phyloP scores from a whole-genome alignment of 2,329 filamentous ascomycete genomes.

The Rhynchosporium secalis region DNA sequence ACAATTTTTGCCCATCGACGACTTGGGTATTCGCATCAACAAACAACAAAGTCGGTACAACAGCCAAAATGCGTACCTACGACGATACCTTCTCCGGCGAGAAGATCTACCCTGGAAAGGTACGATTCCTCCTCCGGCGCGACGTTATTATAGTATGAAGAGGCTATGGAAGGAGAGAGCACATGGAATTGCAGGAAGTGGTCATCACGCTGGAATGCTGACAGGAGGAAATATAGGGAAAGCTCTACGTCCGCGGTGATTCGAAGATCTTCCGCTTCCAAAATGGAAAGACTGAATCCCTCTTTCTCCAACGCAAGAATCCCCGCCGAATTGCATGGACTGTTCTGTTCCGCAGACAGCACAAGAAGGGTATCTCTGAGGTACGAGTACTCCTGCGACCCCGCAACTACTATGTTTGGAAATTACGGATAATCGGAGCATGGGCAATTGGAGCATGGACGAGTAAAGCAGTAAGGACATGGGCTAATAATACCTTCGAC shows the following conservation, averaged over 20 bases:
- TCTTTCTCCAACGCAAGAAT: slow-evolving; percentile 99
- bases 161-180: slow-evolving; percentile 14
- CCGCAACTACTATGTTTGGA: neutral
- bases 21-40: slow-evolving; percentile 33
- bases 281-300: slow-evolving; percentile 99
- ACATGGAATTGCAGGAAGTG: slow-evolving; percentile 15
- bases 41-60: slow-evolving; percentile 33
- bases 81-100: slow-evolving; percentile 75
- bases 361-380: slow-evolving; percentile 99
- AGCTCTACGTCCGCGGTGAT: slow-evolving; percentile 99
- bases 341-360: slow-evolving; percentile 94
- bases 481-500: slow-evolving; percentile 26
- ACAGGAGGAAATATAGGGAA: slow-evolving; percentile 65
- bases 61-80: slow-evolving; percentile 50
- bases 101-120: slow-evolving; percentile 81
- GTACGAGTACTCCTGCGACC: slow-evolving; percentile 57
- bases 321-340: slow-evolving; percentile 99
- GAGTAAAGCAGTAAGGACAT: slow-evolving; percentile 12
- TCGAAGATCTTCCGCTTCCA: slow-evolving; percentile 99
- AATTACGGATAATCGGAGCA: neutral
- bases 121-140: slow-evolving; percentile 46
- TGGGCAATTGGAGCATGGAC: neutral
- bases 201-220: slow-evolving; percentile 31
- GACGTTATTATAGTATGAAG: slow-evolving; percentile 27
- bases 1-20: slow-evolving; percentile 21